Evolutionary conservation across 1,284 basidiomycete species (phyloP), one percentile per base, ranked within the genome.

Genomic region (Microbotryum violaceum): DNA sequence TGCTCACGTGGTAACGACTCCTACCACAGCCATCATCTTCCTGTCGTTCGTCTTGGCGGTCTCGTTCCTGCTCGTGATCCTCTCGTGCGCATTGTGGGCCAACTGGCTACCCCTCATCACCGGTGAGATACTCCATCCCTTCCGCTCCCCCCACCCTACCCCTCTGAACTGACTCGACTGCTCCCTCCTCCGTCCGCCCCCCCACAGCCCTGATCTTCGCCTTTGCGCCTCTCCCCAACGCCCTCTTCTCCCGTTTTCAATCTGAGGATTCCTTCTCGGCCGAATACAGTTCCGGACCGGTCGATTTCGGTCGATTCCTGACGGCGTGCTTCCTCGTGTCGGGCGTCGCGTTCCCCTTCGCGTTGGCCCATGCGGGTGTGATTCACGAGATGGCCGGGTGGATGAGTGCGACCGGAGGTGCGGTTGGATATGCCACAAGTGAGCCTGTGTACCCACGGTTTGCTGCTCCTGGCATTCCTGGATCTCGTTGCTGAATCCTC

Each of bases 91-190:
- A 27, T 79, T 98, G 46, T 98, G 88, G 87, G 78, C 84, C 44
- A 98, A 99, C 77, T 99, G 96, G 96, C 80, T 98, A 18, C 96
- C 96, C 51, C 80, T 98, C 55, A 83, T 98, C 68, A 94, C 97
- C 70, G 94, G 94, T 96, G 72, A 74, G 91, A 61, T 21, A 25
- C 23, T 23, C 51, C 9, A 49, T 25, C 31, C 4, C 37, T 18
- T 27, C n/a, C 27, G 50, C 37, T 31, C 60, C 33, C 23, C 50
- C 42, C 51, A 52, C 37, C 47, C 44, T 25, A 49, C 21, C 42
- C 25, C 18, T 52, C 20, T 55, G 16, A 42, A 42, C 37, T 42
- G 37, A 42, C 58, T 71, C 42, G 57, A 42, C 33, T 25, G 18
- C 54, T 47, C 33, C 56, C 16, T n/a, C 20, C 49, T 14, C 18